These are phyloP conservation scores for Yarrowia keelungensis DNA, from an alignment of 805 yeast genomes.

Conservation along the genomic window DNA sequence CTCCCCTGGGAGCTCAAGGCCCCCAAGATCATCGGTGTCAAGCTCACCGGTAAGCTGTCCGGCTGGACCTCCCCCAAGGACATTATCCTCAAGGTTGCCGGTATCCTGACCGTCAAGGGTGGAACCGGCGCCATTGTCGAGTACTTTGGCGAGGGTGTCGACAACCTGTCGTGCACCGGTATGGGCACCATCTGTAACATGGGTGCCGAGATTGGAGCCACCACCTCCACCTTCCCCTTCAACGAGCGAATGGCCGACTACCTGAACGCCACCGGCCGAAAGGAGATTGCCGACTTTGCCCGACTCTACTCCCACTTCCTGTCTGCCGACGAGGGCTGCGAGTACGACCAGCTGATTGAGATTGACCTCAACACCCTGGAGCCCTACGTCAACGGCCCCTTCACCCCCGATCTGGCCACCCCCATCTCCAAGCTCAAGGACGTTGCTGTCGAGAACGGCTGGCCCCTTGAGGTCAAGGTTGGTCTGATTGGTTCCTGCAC, in stretches of 20 bases:
- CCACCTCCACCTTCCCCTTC: slow-evolving; percentile 97
- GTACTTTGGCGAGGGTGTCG: slow-evolving; percentile 95
- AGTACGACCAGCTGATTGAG: slow-evolving; percentile 92
- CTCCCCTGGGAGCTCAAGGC: slow-evolving; percentile 98
- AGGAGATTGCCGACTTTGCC: slow-evolving; percentile 83
- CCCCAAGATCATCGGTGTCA: slow-evolving; percentile 93
- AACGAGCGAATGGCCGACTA: slow-evolving; percentile 87
- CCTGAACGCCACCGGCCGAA: slow-evolving; percentile 85
- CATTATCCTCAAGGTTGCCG: slow-evolving; percentile 90
- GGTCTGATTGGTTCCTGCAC: slow-evolving; percentile 99
- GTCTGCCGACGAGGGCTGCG: slow-evolving; percentile 89
- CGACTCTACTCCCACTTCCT: slow-evolving; percentile 63
- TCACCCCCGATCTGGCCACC: slow-evolving; percentile 97
- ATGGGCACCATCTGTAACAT: slow-evolving; percentile 99
- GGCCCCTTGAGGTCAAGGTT: slow-evolving; percentile 93
- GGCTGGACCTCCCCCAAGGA: slow-evolving; percentile 99
- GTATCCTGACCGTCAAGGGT: slow-evolving; percentile 94
- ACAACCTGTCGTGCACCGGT: slow-evolving; percentile 93
- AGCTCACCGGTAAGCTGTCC: slow-evolving; percentile 86
- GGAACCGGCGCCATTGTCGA: slow-evolving; percentile 98
- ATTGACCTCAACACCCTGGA: slow-evolving; percentile 87
- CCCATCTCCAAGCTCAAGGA: slow-evolving; percentile 88
- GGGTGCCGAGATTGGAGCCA: slow-evolving; percentile 99
- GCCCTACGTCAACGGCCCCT: slow-evolving; percentile 97
- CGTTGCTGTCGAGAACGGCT: slow-evolving; percentile 80